phyloP scores from a whole-genome alignment of 495 filamentous ascomycete genomes.

The Lichina pygmaea region DNA sequence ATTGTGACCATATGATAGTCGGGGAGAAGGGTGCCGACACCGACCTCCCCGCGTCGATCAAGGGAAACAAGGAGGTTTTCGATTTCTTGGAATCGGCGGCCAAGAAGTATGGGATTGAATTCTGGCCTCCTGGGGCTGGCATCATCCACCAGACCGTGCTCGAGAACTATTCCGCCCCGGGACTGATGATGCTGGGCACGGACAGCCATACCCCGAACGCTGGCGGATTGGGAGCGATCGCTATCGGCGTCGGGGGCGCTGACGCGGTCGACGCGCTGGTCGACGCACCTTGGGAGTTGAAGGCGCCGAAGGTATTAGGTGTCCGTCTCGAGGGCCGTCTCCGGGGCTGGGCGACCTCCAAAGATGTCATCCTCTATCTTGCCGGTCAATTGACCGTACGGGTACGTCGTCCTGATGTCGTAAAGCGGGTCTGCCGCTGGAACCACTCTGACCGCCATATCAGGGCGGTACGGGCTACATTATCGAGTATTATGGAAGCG shows the following conservation, averaged over 20 bases:
- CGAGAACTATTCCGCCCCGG: constrained; percentile 94
- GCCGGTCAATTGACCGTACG: constrained; percentile 80
- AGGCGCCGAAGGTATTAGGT: constrained; percentile 72
- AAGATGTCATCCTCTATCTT: constrained; percentile 79
- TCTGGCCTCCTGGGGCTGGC: constrained; percentile 95
- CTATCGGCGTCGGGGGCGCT: constrained; percentile 91
- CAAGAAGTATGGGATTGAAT: constrained; percentile 93
- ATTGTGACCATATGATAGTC: constrained; percentile 98
- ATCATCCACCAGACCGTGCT: constrained; percentile 97
- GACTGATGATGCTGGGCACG: constrained; percentile 97
- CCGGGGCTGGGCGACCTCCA: constrained; percentile 74
- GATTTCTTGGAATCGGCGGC: constrained; percentile 88
- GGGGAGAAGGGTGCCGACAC: constrained; percentile 70
- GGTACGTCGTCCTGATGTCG: constrained; percentile 3
- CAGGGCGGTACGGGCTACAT: constrained; percentile 77
- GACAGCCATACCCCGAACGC: constrained; percentile 96
- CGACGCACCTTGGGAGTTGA: constrained; percentile 89
- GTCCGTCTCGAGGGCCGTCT: constrained; percentile 65
- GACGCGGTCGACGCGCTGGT: constrained; percentile 94
- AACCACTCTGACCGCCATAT: neutral
- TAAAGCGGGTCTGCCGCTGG: neutral
- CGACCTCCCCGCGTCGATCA: constrained; percentile 65
- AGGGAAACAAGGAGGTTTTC: constrained; percentile 89
- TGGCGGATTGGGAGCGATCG: constrained; percentile 77
- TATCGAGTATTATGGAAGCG: constrained; percentile 78